Percentiles rank a stretch among this genome's conserved stretches.
Conservation (phyloP, 2,329 filamentous ascomycete genomes). For the Dothiorella sarmentorum region DNA sequence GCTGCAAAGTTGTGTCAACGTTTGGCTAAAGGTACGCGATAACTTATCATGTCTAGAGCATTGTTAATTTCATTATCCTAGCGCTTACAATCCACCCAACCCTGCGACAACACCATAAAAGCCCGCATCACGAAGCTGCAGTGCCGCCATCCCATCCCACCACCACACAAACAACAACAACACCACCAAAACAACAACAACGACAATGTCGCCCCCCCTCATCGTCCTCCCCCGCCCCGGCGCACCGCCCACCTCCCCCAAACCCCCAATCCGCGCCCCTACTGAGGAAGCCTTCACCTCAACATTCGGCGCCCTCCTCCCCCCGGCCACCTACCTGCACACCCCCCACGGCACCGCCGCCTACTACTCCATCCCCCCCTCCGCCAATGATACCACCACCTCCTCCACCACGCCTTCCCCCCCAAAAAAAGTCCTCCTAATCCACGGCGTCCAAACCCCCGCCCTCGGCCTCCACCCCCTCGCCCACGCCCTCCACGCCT, state of each 20-base stretch:
- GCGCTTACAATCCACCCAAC: no score
- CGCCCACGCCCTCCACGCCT: conserved; percentile 32
- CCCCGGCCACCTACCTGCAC: conserved; percentile 35
- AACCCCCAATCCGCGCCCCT: conserved; percentile 34
- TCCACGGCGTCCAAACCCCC: conserved; percentile 53
- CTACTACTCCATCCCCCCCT: conserved; percentile 37
- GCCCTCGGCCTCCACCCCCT: conserved; percentile 49
- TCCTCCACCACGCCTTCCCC: conserved; percentile 21
- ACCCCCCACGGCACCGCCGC: conserved; percentile 37
- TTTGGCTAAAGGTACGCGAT: no score
- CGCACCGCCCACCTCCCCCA: neutral
- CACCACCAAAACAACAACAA: no score
- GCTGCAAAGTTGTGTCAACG: no score
- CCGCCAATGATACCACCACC: neutral
- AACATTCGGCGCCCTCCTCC: conserved; percentile 41
- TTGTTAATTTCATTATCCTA: no score
- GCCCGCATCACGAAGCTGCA: no score
- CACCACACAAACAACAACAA: no score
- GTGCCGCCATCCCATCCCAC: no score
- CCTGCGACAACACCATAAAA: no score
- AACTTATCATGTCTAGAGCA: no score
- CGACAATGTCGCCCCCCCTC: conserved; percentile 17
- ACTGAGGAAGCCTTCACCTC: conserved; percentile 36
- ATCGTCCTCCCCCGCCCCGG: conserved; percentile 30
- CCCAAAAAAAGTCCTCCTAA: conserved; percentile 44